A percentile compares a stretch with the other conserved stretches of the same genome.
Conservation (phyloP, 257 asterid genomes). For the Solanum verrucosum region DNA sequence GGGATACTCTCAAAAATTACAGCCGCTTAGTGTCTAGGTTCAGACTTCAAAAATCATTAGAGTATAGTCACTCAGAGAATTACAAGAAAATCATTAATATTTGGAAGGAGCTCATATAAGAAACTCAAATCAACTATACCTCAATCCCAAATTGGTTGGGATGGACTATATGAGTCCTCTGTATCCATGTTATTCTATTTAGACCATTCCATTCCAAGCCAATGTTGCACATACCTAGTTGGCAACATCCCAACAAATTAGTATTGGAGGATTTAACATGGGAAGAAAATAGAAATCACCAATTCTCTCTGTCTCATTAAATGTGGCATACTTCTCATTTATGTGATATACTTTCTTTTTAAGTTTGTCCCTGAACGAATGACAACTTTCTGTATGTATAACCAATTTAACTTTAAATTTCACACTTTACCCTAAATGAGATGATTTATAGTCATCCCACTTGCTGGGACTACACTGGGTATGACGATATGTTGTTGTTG, state of each 20-base stretch:
- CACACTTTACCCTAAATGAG: background rate
- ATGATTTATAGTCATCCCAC: background rate
- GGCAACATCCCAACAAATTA: background rate
- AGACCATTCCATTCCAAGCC: background rate
- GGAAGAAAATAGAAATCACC: background rate
- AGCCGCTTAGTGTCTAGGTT: background rate
- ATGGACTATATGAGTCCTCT: background rate
- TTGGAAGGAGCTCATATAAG: background rate
- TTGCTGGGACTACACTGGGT: background rate
- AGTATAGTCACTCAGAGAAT: background rate
- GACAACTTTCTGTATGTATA: background rate
- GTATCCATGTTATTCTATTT: background rate
- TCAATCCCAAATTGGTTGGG: background rate
- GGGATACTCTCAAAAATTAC: background rate
- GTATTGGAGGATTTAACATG: background rate
- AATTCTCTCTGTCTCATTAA: background rate
- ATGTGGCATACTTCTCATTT: background rate
- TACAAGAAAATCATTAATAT: background rate
- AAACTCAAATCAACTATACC: background rate
- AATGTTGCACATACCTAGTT: background rate
- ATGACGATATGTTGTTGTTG: background rate
- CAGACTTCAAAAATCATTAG: background rate
- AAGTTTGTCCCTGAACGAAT: background rate
- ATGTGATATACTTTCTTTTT: background rate
- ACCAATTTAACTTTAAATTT: background rate